Conservation (phyloP, 2,329 filamentous ascomycete species). For the Colletotrichum spaethianum region DNA sequence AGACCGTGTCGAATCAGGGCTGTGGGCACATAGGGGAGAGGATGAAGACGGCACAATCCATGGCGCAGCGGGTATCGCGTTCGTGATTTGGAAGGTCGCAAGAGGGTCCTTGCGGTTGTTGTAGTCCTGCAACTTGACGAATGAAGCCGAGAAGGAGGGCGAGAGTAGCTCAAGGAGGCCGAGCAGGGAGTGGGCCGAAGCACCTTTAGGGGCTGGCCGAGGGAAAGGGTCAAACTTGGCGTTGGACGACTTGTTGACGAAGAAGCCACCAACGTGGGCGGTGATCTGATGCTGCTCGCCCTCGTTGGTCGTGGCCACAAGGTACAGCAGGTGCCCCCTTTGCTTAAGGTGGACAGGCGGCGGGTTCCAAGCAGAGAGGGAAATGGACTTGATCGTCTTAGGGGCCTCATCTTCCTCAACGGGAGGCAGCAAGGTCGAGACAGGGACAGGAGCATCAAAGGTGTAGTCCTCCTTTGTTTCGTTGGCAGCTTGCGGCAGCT, state of each 20-base stretch:
- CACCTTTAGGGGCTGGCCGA: conserved; percentile 81
- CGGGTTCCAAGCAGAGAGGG: conserved; percentile 95
- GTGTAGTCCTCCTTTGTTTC: conserved; percentile 77
- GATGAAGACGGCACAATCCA: conserved; percentile 86
- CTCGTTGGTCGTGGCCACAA: conserved; percentile 91
- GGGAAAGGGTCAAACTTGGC: conserved; percentile 94
- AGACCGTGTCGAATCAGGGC: conserved; percentile 86
- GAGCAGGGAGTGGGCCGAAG: conserved; percentile 87
- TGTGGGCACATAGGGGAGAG: conserved; percentile 77
- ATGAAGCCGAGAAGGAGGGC: conserved; percentile 83
- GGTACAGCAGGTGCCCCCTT: conserved; percentile 92
- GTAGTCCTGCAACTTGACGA: conserved; percentile 84
- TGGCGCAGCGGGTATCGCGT: conserved; percentile 90
- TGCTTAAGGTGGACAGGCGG: conserved; percentile 92
- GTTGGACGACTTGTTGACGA: conserved; percentile 96
- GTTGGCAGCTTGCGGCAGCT: conserved; percentile 54
- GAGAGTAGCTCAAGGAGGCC: conserved; percentile 84
- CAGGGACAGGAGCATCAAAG: conserved; percentile 77
- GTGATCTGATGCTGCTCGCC: conserved; percentile 97
- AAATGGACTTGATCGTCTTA: conserved; percentile 91
- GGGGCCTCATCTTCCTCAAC: conserved; percentile 75
- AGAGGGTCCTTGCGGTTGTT: conserved; percentile 90
- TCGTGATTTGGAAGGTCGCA: conserved; percentile 95
- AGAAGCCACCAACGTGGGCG: conserved; percentile 94
- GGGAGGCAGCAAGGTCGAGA: conserved; percentile 80